Percentiles rank a stretch among this genome's conserved stretches.
phyloP scores from a whole-genome alignment of 2,329 filamentous ascomycete species.

The Colletotrichum orchidophilum region DNA sequence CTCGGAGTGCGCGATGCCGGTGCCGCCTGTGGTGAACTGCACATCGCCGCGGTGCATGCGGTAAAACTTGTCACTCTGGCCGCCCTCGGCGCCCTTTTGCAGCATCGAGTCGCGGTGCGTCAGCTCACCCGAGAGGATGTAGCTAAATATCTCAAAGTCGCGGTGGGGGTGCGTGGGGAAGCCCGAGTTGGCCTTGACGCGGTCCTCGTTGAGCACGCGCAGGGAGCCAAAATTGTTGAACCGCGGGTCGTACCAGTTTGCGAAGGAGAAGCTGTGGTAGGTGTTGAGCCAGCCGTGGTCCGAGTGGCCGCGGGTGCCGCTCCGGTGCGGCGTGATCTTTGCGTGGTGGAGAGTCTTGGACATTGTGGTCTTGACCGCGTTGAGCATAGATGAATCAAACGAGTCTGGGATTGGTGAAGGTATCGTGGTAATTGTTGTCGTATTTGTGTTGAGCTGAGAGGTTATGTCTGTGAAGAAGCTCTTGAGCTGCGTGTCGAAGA shows the following conservation, averaged over 20 bases:
- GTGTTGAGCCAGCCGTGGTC: conserved; percentile 90
- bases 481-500: conserved; percentile 41
- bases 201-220: conserved; percentile 89
- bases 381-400: conserved; percentile 42
- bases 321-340: conserved; percentile 80
- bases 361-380: conserved; percentile 60
- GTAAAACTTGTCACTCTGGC: conserved; percentile 70
- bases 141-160: conserved; percentile 90
- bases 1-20: conserved; percentile 82
- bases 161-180: conserved; percentile 88
- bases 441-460: conserved; percentile 36
- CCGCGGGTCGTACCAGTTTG: conserved; percentile 72
- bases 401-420: conserved; percentile 16
- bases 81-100: conserved; percentile 71
- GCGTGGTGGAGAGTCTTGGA: conserved; percentile 71
- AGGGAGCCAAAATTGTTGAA: conserved; percentile 79
- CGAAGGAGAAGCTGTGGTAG: conserved; percentile 89
- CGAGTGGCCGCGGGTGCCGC: conserved; percentile 75
- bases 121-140: conserved; percentile 85
- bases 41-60: conserved; percentile 82
- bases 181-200: conserved; percentile 76
- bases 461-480: conserved; percentile 37
- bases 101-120: conserved; percentile 90
- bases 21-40: conserved; percentile 90
- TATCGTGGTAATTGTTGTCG: conserved; percentile 30